Base-by-base conservation (phyloP, 345 rosid species). In the Gossypium herbaceum region DNA sequence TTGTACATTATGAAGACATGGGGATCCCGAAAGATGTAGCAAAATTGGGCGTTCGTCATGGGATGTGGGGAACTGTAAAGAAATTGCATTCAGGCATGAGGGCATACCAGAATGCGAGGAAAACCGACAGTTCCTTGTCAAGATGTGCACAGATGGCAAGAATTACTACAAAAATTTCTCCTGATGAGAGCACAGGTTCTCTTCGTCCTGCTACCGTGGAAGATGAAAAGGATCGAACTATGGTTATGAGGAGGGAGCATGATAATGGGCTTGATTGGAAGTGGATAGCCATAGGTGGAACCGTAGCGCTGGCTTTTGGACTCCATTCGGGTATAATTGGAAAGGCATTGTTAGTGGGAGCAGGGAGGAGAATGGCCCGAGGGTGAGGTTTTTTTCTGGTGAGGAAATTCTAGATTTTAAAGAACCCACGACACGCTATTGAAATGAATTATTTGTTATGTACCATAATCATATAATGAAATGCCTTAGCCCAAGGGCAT, bases 21-120 rank as follows among this genome's bases (percentile, higher is more conserved):
- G 98, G 98, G 39, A 93, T 95, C 79, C 99, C 99, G 24, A 91
- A 88, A 88, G 99, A 95, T 12, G 97, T 95, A 52, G 99, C 98
- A 1, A 95, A 93, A 85, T 64, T 95, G 82, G 99, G 94, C 43
- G 80, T 95, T 56, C 92, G 98, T 11, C 99, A 90, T 75, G 99
- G 94, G 68, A 93, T 93, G 98, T 95, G 99, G 99, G 98, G 98
- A 76, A 87, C 97, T 0, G 90, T 91, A 57, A 95, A 90, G 85
- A 95, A 93, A 79, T 79, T 93, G 71, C 92, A 93, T 79, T 84
- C 90, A 0, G 97, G 97, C 44, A 75, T 95, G 86, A 87, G 97
- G 79, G 91, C 89, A 0, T 95, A 93, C 83, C 98, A 93, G 85
- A 84, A 83, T n/a, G 91, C 87, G 9, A 81, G 93, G 79, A 88